Evolutionary conservation across 2,329 filamentous ascomycete genomes (phyloP).

Genomic region (Phialemoniopsis sp.): DNA sequence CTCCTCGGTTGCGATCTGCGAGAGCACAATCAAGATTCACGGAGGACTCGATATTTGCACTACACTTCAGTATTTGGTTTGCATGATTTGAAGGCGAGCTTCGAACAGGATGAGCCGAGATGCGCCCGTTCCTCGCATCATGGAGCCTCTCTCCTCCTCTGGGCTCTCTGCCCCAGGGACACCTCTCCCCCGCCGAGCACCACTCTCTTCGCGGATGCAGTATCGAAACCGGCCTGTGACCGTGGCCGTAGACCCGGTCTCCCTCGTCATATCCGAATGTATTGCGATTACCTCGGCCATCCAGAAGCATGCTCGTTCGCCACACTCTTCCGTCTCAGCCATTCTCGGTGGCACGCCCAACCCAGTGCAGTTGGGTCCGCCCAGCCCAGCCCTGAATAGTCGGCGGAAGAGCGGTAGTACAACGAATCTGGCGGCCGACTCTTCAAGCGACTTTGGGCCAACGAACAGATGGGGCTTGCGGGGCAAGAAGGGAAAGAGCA

Average conservation of each 20-base stretch:
- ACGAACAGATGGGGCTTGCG: slow-evolving; percentile 88
- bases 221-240: slow-evolving; percentile 62
- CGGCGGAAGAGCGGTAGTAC: slow-evolving; percentile 34
- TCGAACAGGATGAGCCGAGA: slow-evolving; percentile 26
- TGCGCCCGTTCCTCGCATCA: slow-evolving; percentile 19
- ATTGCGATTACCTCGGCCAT: slow-evolving; percentile 98
- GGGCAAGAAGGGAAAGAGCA: slow-evolving; percentile 93
- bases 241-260: slow-evolving; percentile 85
- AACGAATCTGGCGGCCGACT: slow-evolving; percentile 31
- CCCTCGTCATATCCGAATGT: slow-evolving; percentile 95
- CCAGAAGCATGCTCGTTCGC: slow-evolving; percentile 94
- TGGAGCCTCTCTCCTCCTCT: slow-evolving; percentile 18
- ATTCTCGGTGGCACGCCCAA: slow-evolving; percentile 79
- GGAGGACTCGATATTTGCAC: too few species aligned
- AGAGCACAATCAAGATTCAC: too few species aligned
- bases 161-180: slow-evolving; percentile 18
- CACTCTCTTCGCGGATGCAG: slow-evolving; percentile 42
- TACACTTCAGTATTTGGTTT: too few species aligned
- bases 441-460: slow-evolving; percentile 50
- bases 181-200: slow-evolving; percentile 15
- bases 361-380: slow-evolving; percentile 34
- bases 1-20: too few species aligned
- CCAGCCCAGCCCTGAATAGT: slow-evolving; percentile 33
- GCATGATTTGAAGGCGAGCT: too few species aligned
- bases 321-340: slow-evolving; percentile 91